Evolutionary conservation across 2,329 filamentous ascomycete species (phyloP).

Genomic region (Aspergillus carbonarius): DNA sequence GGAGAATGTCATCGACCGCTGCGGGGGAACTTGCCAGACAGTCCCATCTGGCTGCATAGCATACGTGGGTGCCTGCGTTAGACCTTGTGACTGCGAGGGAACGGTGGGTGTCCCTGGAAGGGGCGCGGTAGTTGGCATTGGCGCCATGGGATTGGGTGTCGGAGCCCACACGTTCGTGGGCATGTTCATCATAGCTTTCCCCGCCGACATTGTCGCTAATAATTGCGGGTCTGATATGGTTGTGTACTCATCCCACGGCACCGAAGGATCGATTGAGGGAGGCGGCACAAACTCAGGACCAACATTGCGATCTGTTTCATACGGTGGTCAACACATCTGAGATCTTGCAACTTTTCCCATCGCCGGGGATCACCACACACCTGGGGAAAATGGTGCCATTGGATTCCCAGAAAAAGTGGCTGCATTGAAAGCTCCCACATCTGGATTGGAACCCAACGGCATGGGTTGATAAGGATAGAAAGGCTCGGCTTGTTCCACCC

Average conservation of each 20-base stretch:
- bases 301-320: slow-evolving; percentile 28
- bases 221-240: slow-evolving; percentile 38
- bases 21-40: slow-evolving; percentile 35
- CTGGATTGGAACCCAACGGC: slow-evolving; percentile 33
- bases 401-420: slow-evolving; percentile 31
- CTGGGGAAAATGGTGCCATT: slow-evolving; percentile 37
- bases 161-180: slow-evolving; percentile 33
- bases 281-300: slow-evolving; percentile 31
- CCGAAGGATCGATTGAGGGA: slow-evolving; percentile 34
- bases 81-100: slow-evolving; percentile 32
- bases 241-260: slow-evolving; percentile 40
- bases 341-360: background rate
- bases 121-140: slow-evolving; percentile 28
- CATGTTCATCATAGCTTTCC: slow-evolving; percentile 37
- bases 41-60: slow-evolving; percentile 38
- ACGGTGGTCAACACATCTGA: slow-evolving; percentile 9
- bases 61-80: slow-evolving; percentile 30
- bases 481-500: slow-evolving; percentile 36
- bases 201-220: slow-evolving; percentile 32
- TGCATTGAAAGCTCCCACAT: slow-evolving; percentile 35
- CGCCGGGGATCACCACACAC: slow-evolving; percentile 26
- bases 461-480: slow-evolving; percentile 40
- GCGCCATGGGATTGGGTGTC: slow-evolving; percentile 26
- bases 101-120: slow-evolving; percentile 33
- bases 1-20: slow-evolving; percentile 37